phyloP scores from a whole-genome alignment of 2,329 filamentous ascomycete genomes.

The Colletotrichum cereale region DNA sequence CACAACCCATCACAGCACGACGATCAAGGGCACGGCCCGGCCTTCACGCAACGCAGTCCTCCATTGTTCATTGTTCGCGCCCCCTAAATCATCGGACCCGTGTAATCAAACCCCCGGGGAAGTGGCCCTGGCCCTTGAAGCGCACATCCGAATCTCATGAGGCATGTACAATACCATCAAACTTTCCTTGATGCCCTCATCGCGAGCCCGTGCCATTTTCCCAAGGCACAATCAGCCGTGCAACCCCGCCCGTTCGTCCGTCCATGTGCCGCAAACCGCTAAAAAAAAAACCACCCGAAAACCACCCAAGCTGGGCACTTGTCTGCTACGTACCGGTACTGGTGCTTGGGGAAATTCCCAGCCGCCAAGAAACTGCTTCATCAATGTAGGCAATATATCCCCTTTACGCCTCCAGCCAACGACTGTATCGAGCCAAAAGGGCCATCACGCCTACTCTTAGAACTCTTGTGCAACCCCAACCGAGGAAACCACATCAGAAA shows the following conservation, averaged over 20 bases:
- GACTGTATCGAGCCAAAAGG: not conserved
- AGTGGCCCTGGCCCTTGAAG: not conserved
- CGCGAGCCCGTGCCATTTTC: not conserved
- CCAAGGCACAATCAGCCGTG: not conserved
- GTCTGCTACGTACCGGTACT: too few species aligned
- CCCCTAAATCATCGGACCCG: not conserved
- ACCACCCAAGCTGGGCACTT: not conserved
- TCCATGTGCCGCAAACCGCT: conserved; percentile 1
- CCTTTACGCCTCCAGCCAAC: not conserved
- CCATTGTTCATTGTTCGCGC: too few species aligned
- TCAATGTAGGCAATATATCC: not conserved
- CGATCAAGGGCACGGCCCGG: not conserved
- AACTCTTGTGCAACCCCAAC: not conserved
- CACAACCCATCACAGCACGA: not conserved
- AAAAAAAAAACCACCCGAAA: not conserved
- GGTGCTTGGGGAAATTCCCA: not conserved
- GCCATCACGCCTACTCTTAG: not conserved
- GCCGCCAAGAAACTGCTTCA: not conserved
- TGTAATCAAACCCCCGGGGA: not conserved
- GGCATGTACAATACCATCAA: not conserved
- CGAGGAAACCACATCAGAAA: not conserved
- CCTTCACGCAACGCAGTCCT: not conserved
- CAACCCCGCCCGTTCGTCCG: not conserved
- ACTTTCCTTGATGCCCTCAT: not conserved
- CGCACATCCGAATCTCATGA: not conserved